phyloP scores from a whole-genome alignment of 805 yeast species.

The Grigorovia transvaalensis region DNA sequence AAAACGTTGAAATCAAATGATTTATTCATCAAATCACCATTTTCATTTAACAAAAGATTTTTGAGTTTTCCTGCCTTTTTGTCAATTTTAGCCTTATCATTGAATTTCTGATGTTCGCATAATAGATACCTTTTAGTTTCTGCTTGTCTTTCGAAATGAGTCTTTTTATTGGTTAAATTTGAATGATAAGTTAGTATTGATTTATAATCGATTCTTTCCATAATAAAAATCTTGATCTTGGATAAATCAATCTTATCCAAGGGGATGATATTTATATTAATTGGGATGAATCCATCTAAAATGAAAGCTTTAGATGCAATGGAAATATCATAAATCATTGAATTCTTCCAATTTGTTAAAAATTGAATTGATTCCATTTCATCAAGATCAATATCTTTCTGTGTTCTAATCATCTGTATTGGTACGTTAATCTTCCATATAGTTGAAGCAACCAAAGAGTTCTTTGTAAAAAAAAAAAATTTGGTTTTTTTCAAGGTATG shows the following conservation, averaged over 20 bases:
- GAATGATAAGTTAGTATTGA: slow-evolving; percentile 30
- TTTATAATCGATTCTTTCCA: slow-evolving; percentile 82
- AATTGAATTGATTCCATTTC: slow-evolving; percentile 89
- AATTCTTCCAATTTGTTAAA: slow-evolving; percentile 84
- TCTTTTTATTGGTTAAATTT: slow-evolving; percentile 39
- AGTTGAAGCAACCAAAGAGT: neutral
- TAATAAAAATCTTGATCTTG: slow-evolving; percentile 68
- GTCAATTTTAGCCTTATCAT: slow-evolving; percentile 20
- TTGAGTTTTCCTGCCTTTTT: slow-evolving; percentile 29
- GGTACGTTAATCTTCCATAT: slow-evolving; percentile 23
- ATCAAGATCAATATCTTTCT: slow-evolving; percentile 66
- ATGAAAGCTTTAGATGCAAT: slow-evolving; percentile 81
- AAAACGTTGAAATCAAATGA: slow-evolving; percentile 77
- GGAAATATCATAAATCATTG: slow-evolving; percentile 75
- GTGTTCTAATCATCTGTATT: slow-evolving; percentile 59
- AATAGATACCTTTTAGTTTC: slow-evolving; percentile 70
- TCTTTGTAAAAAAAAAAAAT: neutral
- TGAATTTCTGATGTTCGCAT: slow-evolving; percentile 44
- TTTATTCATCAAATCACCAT: slow-evolving; percentile 43
- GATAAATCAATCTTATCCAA: slow-evolving; percentile 76
- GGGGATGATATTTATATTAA: slow-evolving; percentile 75
- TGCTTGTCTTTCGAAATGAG: slow-evolving; percentile 81
- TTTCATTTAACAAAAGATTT: slow-evolving; percentile 27
- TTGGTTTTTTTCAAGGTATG: neutral
- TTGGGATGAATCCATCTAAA: slow-evolving; percentile 69